Conservation (phyloP, 805 yeast genomes). For the Nakazawaea ernobii region DNA sequence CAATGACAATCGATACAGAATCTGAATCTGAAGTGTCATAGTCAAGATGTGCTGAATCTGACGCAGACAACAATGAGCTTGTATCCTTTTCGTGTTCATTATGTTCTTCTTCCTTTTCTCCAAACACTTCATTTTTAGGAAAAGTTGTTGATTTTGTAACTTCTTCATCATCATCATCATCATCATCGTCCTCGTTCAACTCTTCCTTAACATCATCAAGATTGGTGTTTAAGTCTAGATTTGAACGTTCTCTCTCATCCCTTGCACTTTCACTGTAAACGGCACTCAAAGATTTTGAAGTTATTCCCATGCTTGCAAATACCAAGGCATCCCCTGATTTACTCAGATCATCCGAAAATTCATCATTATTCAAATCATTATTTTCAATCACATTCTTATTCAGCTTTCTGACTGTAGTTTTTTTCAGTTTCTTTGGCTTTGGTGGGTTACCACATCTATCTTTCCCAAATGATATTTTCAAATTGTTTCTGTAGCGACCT, state of each 20-base stretch:
- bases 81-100: background rate
- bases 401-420: background rate
- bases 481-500: slow-evolving; percentile 39
- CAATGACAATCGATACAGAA: slow-evolving; percentile 9
- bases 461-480: slow-evolving; percentile 65
- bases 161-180: background rate
- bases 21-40: slow-evolving; percentile 9
- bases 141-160: background rate
- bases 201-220: background rate
- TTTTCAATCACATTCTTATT: slow-evolving; percentile 7
- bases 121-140: background rate
- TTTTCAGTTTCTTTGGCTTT: slow-evolving; percentile 39
- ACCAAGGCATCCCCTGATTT: slow-evolving; percentile 8
- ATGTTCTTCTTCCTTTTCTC: background rate
- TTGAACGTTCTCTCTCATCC: background rate
- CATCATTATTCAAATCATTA: slow-evolving; percentile 2
- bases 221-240: background rate
- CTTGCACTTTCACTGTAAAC: background rate
- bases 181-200: background rate
- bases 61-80: background rate
- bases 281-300: slow-evolving; percentile 16
- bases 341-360: background rate
- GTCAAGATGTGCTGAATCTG: background rate
- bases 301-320: slow-evolving; percentile 21
- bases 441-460: slow-evolving; percentile 79